Base-by-base conservation (phyloP, 192 early-diverging fungal genomes). In the Gryganskiella cystojenkinii region DNA sequence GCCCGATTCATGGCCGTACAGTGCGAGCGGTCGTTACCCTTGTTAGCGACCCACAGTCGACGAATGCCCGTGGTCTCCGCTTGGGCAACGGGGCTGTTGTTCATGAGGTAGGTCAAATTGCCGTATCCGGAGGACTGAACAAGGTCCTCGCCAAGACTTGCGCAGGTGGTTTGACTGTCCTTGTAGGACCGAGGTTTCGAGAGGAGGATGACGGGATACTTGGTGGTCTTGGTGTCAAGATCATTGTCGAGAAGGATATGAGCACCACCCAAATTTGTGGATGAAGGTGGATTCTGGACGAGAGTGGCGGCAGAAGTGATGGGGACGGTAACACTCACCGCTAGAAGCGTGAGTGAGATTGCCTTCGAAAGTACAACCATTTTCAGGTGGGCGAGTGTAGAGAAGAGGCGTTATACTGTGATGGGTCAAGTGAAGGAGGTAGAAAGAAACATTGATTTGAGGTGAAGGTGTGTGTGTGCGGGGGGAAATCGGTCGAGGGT, bases 151-250 rank as follows among this genome's bases (percentile, higher is more conserved):
- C 73, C 65, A 3, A 76, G 34, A 0, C 15, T 33, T n/a, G 5
- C 43, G 15, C 73, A 76, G 13, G 35, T 34, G 6, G 17, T 20
- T 17, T 51, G 24, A 1, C 34, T 20, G 9, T 76, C 65, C 13
- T 56, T 30, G 28, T 58, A 64, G 9, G 25, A 25, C 19, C 73
- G 57, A 11, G 64, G 58, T 14, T 63, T 62, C 1, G 73, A 76
- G 3, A 76, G 47, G 14, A 76, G 14, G 15, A 76, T 57, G 27
- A 76, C 44, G 9, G 73, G 51, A 30, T 55, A 33, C 27, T 75
- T 62, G 37, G 64, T 51, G 1, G 64, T 76, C 7, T 3, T 10
- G 4, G 55, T 31, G 52, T 76, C 73, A 11, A 76, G 30, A 35
- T 76, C 37, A 40, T 40, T 40, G 37, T 40, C 37, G 5, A 40